Evolutionary conservation across 2,329 filamentous ascomycete species (phyloP), one percentile per base, ranked within the genome.

Genomic region (Diaporthe aspalathi): DNA sequence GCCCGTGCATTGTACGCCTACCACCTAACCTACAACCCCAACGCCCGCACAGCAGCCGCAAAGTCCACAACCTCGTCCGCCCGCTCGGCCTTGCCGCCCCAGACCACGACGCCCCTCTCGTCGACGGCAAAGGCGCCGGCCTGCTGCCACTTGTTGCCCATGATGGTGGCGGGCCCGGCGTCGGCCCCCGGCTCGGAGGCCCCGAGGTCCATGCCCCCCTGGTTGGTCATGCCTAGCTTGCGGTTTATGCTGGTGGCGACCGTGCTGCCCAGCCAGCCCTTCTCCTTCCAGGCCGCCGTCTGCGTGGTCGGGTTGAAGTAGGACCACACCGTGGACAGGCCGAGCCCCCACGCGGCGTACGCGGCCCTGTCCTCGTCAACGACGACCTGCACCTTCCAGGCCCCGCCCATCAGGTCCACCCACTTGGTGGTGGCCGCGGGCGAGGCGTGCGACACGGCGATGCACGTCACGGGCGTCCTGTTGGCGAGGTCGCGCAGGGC

Each of bases 371-470:
- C 84, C 75, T 88, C 84, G 79, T 90, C 88, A 70, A 89, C 79
- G 70, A 90, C 78, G 3, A 90, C 78, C 73, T 87, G 83, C 38
- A 90, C 83, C 77, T 83, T 84, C 86, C 88, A 88, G 17, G 86
- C 81, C 71, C 88, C 88, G 77, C 88, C 88, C 16, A 90, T 78
- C 22, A 89, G 81, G 73, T 87, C 85, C 56, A 89, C 76, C 88
- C 88, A 90, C 73, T 86, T 87, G 47, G 83, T 79, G 1, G 89
- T 90, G 38, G 89, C 88, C 27, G 83, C 81, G 5, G 82, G 78
- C 11, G 88, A 90, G 49, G 88, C 86, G 80, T 91, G 89, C 29
- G 88, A 90, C 65, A 90, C 82, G 73, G 88, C 88, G 70, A 90
- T 82, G 80, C 88, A 90, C 71, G 83, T 83, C 14, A 90, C 80